Evolutionary conservation across 169 alveolate species (phyloP).

Genomic region (Cryptosporidium sp.): DNA sequence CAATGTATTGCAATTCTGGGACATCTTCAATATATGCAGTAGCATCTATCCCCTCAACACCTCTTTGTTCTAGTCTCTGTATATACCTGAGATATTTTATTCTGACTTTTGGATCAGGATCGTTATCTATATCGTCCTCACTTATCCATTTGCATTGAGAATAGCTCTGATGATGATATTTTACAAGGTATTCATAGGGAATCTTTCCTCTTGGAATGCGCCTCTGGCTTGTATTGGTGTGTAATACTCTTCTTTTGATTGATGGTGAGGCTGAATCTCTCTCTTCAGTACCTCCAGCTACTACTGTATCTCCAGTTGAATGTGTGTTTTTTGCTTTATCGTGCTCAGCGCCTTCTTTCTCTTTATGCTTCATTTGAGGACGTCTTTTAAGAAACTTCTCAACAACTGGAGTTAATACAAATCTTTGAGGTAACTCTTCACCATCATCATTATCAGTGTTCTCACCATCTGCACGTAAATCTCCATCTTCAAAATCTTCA

Average conservation of each 20-base stretch:
- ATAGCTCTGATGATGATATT: slow-evolving; percentile 71
- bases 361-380: slow-evolving; percentile 64
- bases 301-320: not conserved
- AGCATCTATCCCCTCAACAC: slow-evolving; percentile 63
- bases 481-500: slow-evolving; percentile 13
- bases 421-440: slow-evolving; percentile 43
- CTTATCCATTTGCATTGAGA: slow-evolving; percentile 74
- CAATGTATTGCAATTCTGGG: slow-evolving; percentile 71
- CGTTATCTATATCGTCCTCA: slow-evolving; percentile 71
- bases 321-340: not conserved
- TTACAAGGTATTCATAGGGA: slow-evolving; percentile 67
- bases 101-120: slow-evolving; percentile 72
- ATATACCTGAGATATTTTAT: slow-evolving; percentile 59
- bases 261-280: not conserved
- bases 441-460: slow-evolving; percentile 52
- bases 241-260: not conserved
- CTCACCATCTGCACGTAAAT: slow-evolving; percentile 38
- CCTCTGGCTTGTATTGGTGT: slow-evolving; percentile 36
- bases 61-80: slow-evolving; percentile 62
- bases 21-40: slow-evolving; percentile 72
- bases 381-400: slow-evolving; percentile 74
- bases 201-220: slow-evolving; percentile 73
- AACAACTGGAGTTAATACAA: slow-evolving; percentile 57
- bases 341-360: not conserved
- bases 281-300: not conserved